Evolutionary conservation across 768 basidiomycete genomes (phyloP), one percentile per base, ranked within the genome.

Genomic region (Collybia sp.): DNA sequence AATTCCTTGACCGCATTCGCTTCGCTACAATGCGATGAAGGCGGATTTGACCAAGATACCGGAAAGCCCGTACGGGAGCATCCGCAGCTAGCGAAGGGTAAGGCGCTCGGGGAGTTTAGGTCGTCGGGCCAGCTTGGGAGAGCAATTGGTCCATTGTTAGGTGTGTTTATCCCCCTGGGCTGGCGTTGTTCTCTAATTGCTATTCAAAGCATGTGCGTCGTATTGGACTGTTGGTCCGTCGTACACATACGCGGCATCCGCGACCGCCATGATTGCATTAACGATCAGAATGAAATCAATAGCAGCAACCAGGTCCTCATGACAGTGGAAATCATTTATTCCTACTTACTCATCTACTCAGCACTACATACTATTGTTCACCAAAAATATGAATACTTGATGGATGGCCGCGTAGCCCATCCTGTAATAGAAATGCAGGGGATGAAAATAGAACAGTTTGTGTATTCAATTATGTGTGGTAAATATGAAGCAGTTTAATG

Each of bases 121-220:
- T 93, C 90, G 6, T 80, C 87, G n/a, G 95, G 95, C 15, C 95
- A 97, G 61, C 76, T 98, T 34, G 95, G 95, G 3, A 79, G 95
- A 47, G 94, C 95, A 3, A 71, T 96, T 32, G 95, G 95, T 0
- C 95, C 95, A 4, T 62, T 98, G 4, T 70, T 94, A n/a, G 92
- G 92, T 82, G 65, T 42, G 82, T 45, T 40, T 57, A 30, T 31
- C 16, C 15, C 32, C 4, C 30, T 47, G 30, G 50, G 12, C 35
- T 16, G 12, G 10, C 8, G 34, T 41, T 30, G 31, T 43, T 40
- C 30, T 12, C 11, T 38, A 40, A 36, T 43, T 35, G 40, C 47
- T 47, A 55, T 36, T 15, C 37, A 33, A 52, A 93, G 90, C 90
- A 5, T 93, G 90, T 61, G 89, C 79, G 20, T 83, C 80, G 11